Base-by-base conservation (phyloP, 306 rosid genomes). In the Arachis stenosperma region DNA sequence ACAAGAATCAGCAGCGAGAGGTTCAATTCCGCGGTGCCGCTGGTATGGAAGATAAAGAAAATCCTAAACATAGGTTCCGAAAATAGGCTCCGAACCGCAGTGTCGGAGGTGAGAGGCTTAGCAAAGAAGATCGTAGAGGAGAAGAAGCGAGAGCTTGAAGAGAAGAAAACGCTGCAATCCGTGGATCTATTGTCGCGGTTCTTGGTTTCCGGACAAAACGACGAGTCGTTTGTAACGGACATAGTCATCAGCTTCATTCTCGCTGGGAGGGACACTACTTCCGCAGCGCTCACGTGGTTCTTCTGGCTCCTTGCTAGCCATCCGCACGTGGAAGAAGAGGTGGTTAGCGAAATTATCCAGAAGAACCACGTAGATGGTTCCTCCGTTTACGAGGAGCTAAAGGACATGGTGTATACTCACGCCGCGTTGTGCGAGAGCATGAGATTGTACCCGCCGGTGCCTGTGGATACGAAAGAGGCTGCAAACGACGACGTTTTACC, bases 391-490 rank as follows among this genome's bases (percentile, higher is more conserved):
- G 86, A 87, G 0, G 89, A 87, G 37, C 84, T 80, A 30, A 89
- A 85, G 62, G 81, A 85, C 9, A 82, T 91, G 95, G 82, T 57
- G 2, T 87, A 91, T 39, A 87, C 88, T 0, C 95, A 88, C 30
- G 95, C 95, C 0, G 89, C 95, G 0, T 11, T 89, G 56, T 85
- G 92, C 8, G 95, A 91, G 79, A 89, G 85, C 74, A 87, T 91
- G 97, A 52, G 97, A 73, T 27, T 89, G 1, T 91, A 87, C 66
- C 97, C 95, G 0, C 95, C 90, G 1, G 87, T 84, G 7, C 85
- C 90, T 0, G 12, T 41, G 55, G 92, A 85, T 41, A 14, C 76
- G 0, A 91, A 84, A 12, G 69, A 84, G 44, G 90, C 75, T 0
- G 64, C 2, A 3, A 33, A 1, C 12, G 86, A 87, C 52, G 97